Conservation (phyloP, 768 basidiomycete species). For the Suillus lakei region DNA sequence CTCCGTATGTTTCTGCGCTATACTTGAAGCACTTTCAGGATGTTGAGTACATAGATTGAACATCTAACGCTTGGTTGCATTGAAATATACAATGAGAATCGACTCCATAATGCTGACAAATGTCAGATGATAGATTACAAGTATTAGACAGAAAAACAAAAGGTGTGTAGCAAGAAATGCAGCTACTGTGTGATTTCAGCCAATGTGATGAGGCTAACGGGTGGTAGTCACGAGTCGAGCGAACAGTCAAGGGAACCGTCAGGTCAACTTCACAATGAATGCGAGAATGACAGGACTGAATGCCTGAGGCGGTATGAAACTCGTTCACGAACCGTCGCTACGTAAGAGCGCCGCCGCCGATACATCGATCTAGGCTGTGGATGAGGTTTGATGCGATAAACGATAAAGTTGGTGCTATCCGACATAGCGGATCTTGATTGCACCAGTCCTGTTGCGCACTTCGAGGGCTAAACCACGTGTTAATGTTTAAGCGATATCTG, state of each 20-base stretch:
- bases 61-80: too few species aligned
- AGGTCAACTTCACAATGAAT: slow-evolving; percentile 2
- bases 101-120: background rate
- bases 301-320: slow-evolving; percentile 7
- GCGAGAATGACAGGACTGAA: slow-evolving; percentile 1
- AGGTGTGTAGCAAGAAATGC: background rate
- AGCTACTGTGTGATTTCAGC: slow-evolving; percentile 2
- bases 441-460: slow-evolving; percentile 65
- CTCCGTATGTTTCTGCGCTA: too few species aligned
- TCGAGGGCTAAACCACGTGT: slow-evolving; percentile 56
- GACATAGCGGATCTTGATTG: slow-evolving; percentile 78
- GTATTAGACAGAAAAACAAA: background rate
- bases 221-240: background rate
- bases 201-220: background rate
- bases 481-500: background rate
- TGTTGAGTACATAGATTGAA: background rate
- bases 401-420: slow-evolving; percentile 47
- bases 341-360: slow-evolving; percentile 24
- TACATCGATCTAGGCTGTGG: slow-evolving; percentile 23
- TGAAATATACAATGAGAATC: background rate
- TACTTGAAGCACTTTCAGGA: too few species aligned
- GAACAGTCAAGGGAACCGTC: background rate
- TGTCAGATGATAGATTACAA: background rate
- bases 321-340: slow-evolving; percentile 6
- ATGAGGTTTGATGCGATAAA: slow-evolving; percentile 11